Evolutionary conservation across 1,284 basidiomycete species (phyloP).

Genomic region (Phenoliferia sp.): DNA sequence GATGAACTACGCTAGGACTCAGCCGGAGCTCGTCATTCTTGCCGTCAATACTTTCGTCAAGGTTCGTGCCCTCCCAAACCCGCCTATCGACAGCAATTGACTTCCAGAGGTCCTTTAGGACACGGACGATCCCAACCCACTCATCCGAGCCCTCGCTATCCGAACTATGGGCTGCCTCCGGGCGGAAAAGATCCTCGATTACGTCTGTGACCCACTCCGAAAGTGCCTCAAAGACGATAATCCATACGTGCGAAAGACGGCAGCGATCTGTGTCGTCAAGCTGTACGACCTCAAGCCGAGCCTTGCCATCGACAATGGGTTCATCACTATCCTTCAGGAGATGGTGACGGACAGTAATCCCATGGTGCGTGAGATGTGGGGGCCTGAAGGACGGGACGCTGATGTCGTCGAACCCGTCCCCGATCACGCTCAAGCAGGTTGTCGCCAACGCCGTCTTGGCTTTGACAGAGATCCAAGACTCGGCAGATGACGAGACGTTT

Average conservation of each 20-base stretch:
- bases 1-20: constrained; percentile 98
- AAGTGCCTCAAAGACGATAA: constrained; percentile 90
- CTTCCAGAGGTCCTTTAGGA: constrained; percentile 63
- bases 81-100: not conserved
- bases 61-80: constrained; percentile 35
- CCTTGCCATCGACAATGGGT: constrained; percentile 90
- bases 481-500: constrained; percentile 48
- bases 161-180: constrained; percentile 96
- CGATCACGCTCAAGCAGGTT: constrained; percentile 54
- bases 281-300: constrained; percentile 95
- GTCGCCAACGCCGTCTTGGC: constrained; percentile 93
- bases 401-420: not conserved
- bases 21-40: constrained; percentile 94
- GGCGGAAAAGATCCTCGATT: constrained; percentile 98
- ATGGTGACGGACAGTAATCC: constrained; percentile 95
- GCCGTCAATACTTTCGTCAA: constrained; percentile 97
- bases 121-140: constrained; percentile 90
- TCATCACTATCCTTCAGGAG: constrained; percentile 79
- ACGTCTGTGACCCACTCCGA: constrained; percentile 87
- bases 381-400: not conserved
- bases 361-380: constrained; percentile 59
- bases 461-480: constrained; percentile 83
- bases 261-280: constrained; percentile 90
- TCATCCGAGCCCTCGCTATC: constrained; percentile 92
- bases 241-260: constrained; percentile 96